Evolutionary conservation across 2,329 filamentous ascomycete species (phyloP), one percentile per base, ranked within the genome.

Genomic region (Hymenoscyphus fructigenus): DNA sequence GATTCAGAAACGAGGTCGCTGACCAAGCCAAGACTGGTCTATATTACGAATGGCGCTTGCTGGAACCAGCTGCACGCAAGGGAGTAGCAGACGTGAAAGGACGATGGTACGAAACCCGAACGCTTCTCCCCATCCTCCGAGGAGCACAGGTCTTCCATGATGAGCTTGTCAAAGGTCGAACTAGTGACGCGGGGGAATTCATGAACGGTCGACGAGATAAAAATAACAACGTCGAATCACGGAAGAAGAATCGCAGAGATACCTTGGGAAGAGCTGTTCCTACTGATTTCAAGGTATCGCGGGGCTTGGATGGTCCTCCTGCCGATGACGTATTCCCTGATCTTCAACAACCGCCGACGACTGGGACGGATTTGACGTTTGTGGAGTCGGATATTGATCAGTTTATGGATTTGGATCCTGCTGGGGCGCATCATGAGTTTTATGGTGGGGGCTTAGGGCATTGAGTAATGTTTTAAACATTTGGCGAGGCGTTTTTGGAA

Each of bases 101-200:
- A 7, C 80, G 85, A 10, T 88, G 85, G 85, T 88, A 87, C 72
- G 85, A 87, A 73, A 82, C 82, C 2, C 80, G 78, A 53, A 73
- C 82, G 1, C 75, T 87, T 2, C 79, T 85, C 2, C 77, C 77
- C 0, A 75, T 76, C 41, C 67, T 79, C 1, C 69, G 73, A 10
- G 74, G 74, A 15, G 64, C 64, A 3, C 69, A 69, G 14, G 64
- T 70, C 15, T 78, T 80, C 64, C 73, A 78, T 34, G 73, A 76
- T 20, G 73, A 74, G 56, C 47, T 75, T 9, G 34, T 61, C 34
- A 59, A 63, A 5, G 79, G 79, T 28, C 76, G 78, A 32, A 75
- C 79, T 7, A 75, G 74, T 2, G 81, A 82, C 63, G 77, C 73
- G 3, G 73, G 79, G 17, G 73, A 77, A 7, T 81, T 76, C 75